Percentiles rank a stretch among this genome's conserved stretches.
Evolutionary conservation across 352 stramenopile species (phyloP).

Genomic region (Halophytophthora polymorphica): DNA sequence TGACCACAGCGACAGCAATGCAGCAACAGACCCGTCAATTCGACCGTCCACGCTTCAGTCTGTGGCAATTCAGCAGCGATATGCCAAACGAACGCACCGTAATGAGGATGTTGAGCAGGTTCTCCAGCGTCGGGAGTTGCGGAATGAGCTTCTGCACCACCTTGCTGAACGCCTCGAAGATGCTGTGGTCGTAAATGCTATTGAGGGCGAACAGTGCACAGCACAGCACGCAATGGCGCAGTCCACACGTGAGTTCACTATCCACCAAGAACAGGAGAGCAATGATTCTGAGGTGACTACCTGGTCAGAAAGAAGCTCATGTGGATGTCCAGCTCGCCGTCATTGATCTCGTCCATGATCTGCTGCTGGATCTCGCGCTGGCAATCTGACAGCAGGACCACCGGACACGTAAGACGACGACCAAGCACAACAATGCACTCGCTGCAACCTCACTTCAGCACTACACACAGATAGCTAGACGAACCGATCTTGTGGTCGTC

Average conservation of each 20-base stretch:
- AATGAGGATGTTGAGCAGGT: slow-evolving; percentile 97
- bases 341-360: slow-evolving; percentile 95
- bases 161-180: slow-evolving; percentile 97
- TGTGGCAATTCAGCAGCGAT: background rate
- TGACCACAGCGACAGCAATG: background rate
- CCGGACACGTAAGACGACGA: background rate
- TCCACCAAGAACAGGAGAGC: background rate
- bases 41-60: too few species aligned
- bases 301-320: slow-evolving; percentile 91
- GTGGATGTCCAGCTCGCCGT: slow-evolving; percentile 91
- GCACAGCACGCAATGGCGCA: too few species aligned
- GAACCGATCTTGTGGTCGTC: slow-evolving; percentile 97
- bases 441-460: background rate
- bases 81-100: slow-evolving; percentile 36
- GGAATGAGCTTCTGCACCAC: slow-evolving; percentile 98
- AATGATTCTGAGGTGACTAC: slow-evolving; percentile 2
- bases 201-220: background rate
- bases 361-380: slow-evolving; percentile 97
- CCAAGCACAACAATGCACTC: background rate
- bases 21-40: background rate
- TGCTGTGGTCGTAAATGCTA: slow-evolving; percentile 94
- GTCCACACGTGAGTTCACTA: background rate
- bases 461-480: background rate
- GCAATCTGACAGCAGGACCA: slow-evolving; percentile 73
- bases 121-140: slow-evolving; percentile 96